phyloP scores from a whole-genome alignment of 352 stramenopile genomes.

The Pythium monospermum region DNA sequence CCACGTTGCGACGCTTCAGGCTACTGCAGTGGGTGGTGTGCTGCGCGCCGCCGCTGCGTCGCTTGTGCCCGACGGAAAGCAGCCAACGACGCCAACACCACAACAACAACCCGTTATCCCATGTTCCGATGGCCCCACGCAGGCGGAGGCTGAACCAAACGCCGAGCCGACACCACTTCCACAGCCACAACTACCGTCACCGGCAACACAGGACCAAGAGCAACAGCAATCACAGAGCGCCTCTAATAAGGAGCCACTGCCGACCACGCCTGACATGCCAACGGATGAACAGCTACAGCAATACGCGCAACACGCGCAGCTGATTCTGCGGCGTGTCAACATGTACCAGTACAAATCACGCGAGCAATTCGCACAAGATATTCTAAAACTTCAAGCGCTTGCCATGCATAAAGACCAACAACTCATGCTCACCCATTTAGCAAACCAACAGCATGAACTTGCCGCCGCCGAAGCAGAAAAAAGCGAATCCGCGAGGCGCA shows the following conservation, averaged over 20 bases:
- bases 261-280: no score
- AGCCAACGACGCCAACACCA: neutral
- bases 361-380: constrained; percentile 47
- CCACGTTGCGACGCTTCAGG: constrained; percentile 6
- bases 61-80: neutral
- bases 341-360: constrained; percentile 50
- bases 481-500: constrained; percentile 6
- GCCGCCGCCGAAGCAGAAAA: constrained; percentile 2
- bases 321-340: constrained; percentile 12
- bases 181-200: no score
- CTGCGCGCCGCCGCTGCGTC: neutral
- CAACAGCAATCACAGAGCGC: no score
- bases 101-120: neutral
- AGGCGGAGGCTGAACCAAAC: no score
- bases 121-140: no score
- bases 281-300: neutral
- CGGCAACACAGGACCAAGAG: no score
- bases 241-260: no score
- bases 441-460: constrained; percentile 25
- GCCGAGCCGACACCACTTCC: no score
- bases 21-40: neutral
- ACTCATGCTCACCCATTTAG: constrained; percentile 19
- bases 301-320: constrained; percentile 10
- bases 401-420: constrained; percentile 17
- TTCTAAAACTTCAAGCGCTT: constrained; percentile 33